These are phyloP conservation scores for Penicillium cataractarum DNA, from an alignment of 495 filamentous ascomycete species.

Conservation along the genomic window DNA sequence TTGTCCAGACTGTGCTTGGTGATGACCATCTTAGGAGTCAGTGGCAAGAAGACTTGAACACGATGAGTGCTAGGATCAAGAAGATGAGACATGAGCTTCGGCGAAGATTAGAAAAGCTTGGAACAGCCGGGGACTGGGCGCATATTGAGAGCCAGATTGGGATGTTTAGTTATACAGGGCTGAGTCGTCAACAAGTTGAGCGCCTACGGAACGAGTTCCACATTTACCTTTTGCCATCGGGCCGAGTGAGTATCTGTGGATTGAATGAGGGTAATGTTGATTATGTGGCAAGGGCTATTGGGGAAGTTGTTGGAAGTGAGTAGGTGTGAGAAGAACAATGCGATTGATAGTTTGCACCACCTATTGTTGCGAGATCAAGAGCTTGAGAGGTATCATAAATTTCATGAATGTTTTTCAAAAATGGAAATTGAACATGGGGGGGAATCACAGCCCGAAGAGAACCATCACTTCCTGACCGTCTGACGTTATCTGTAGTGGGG, in stretches of 20 bases:
- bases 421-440: not conserved
- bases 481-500: constrained; percentile 5
- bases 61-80: constrained; percentile 37
- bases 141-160: constrained; percentile 38
- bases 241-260: not conserved
- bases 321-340: not conserved
- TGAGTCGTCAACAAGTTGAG: not conserved
- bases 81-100: constrained; percentile 28
- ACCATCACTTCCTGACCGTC: not conserved
- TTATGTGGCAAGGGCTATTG: not conserved
- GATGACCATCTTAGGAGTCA: constrained; percentile 20
- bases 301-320: not conserved
- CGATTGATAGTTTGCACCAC: too few relatives aligned
- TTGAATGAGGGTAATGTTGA: constrained; percentile 2
- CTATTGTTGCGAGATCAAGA: too few relatives aligned
- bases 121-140: constrained; percentile 33
- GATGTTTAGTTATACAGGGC: not conserved
- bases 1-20: constrained; percentile 36
- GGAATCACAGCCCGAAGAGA: not conserved
- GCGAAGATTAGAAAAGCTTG: constrained; percentile 18
- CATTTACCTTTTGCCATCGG: not conserved
- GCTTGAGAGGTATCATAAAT: not conserved
- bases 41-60: constrained; percentile 43
- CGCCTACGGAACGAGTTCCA: not conserved
- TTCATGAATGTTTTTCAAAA: not conserved